Percentiles rank a stretch among this genome's conserved stretches.
phyloP scores from a whole-genome alignment of 1,284 basidiomycete species.

The Vanrija humicola region DNA sequence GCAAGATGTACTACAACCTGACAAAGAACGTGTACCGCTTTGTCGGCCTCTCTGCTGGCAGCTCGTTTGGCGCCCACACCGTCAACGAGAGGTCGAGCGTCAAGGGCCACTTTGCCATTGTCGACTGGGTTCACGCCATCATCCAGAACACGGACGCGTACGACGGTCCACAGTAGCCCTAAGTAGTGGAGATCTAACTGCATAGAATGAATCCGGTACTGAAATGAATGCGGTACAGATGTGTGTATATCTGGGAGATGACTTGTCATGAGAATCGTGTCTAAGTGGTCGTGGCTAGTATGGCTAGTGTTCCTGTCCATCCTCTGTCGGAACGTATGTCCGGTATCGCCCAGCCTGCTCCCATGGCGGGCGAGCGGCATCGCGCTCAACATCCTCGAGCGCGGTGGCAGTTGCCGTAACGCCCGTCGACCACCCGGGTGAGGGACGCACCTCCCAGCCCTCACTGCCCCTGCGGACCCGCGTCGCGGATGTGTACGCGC shows the following conservation, averaged over 20 bases:
- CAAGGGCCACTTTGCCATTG: conserved; percentile 33
- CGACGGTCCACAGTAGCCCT: conserved; percentile 31
- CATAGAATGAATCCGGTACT: neutral
- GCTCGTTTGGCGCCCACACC: conserved; percentile 32
- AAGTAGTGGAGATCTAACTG: no score
- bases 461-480: conserved; percentile 66
- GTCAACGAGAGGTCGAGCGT: conserved; percentile 43
- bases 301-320: neutral
- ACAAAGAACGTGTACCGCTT: conserved; percentile 45
- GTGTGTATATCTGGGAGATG: no score
- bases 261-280: no score
- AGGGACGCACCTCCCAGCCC: conserved; percentile 63
- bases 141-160: conserved; percentile 45
- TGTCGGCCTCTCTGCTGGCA: conserved; percentile 22
- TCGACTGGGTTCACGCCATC: conserved; percentile 45
- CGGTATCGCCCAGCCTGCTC: neutral
- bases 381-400: neutral
- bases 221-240: neutral
- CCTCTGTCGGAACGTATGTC: neutral
- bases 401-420: no score
- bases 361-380: neutral
- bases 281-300: neutral
- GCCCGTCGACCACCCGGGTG: no score
- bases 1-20: conserved; percentile 48
- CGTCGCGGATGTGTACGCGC: conserved; percentile 11